phyloP scores from a whole-genome alignment of 2,329 filamentous ascomycete species.

The Lasiodiplodia citricola region DNA sequence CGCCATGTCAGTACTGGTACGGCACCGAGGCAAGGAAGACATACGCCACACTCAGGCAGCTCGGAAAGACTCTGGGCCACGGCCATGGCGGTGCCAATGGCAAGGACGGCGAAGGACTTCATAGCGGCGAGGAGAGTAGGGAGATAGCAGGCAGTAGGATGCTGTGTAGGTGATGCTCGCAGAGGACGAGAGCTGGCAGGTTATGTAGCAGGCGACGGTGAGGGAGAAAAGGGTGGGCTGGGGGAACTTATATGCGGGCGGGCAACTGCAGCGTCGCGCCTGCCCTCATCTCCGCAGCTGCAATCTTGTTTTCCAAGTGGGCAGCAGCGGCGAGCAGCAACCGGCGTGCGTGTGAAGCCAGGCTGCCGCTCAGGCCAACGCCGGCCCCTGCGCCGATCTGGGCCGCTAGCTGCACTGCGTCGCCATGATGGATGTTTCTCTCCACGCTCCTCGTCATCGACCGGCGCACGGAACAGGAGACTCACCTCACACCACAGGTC shows the following conservation, averaged over 20 bases:
- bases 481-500: conserved; percentile 6
- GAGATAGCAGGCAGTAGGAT: conserved; percentile 14
- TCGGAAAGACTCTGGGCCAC: conserved; percentile 38
- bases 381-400: conserved; percentile 25
- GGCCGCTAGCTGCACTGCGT: conserved; percentile 13
- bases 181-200: conserved; percentile 14
- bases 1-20: background rate
- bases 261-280: conserved; percentile 15
- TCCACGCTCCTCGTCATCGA: conserved; percentile 7
- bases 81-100: conserved; percentile 40
- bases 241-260: conserved; percentile 25
- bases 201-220: conserved; percentile 27
- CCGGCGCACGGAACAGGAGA: background rate
- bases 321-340: conserved; percentile 6
- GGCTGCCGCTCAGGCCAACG: conserved; percentile 11
- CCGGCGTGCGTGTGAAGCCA: conserved; percentile 15
- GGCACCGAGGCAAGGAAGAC: conserved; percentile 28
- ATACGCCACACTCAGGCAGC: conserved; percentile 44
- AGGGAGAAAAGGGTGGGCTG: conserved; percentile 20
- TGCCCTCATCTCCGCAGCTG: conserved; percentile 10
- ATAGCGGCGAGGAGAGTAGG: conserved; percentile 32
- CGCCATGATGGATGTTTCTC: background rate
- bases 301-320: conserved; percentile 25
- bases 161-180: conserved; percentile 21
- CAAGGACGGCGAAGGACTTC: conserved; percentile 47